A percentile compares a stretch with the other conserved stretches of the same genome.
Evolutionary conservation across 805 yeast genomes (phyloP).

Genomic region (Lipomyces lipofer): DNA sequence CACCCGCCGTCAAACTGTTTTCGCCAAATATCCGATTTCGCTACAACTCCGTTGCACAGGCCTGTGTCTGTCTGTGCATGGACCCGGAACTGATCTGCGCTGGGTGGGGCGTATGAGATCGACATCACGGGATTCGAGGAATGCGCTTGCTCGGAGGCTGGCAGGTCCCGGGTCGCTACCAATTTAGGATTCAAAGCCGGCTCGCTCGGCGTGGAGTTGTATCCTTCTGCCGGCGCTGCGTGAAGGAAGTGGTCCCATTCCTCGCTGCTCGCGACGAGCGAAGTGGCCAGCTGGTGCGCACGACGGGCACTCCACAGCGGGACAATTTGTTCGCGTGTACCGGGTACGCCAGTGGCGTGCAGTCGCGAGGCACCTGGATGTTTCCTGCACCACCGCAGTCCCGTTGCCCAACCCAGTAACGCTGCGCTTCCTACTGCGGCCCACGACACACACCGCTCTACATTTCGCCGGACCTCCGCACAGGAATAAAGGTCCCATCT

Average conservation of each 20-base stretch:
- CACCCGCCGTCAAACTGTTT: too few relatives aligned
- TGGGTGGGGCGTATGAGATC: too few relatives aligned
- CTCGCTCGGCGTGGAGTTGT: neutral
- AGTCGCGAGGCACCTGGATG: neutral
- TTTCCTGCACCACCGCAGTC: neutral
- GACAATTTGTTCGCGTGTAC: neutral
- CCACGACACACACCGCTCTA: constrained; percentile 1
- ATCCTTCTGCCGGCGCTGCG: neutral
- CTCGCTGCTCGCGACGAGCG: too few relatives aligned
- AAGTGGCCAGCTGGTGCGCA: neutral
- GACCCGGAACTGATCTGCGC: too few relatives aligned
- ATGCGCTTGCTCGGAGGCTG: neutral
- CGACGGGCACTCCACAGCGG: neutral
- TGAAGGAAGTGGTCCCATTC: too few relatives aligned
- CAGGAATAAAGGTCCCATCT: neutral
- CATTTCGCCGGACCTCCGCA: neutral
- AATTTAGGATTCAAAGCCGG: neutral
- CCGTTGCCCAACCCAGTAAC: neutral
- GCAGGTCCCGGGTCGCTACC: neutral
- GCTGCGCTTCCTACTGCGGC: neutral
- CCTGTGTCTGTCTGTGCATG: too few relatives aligned
- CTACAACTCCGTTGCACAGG: too few relatives aligned
- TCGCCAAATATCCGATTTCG: too few relatives aligned
- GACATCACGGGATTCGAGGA: neutral
- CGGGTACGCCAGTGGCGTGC: neutral